Percentiles rank a stretch among this genome's conserved stretches.
phyloP scores from a whole-genome alignment of 495 filamentous ascomycete genomes.

The Aspergillus diversus region DNA sequence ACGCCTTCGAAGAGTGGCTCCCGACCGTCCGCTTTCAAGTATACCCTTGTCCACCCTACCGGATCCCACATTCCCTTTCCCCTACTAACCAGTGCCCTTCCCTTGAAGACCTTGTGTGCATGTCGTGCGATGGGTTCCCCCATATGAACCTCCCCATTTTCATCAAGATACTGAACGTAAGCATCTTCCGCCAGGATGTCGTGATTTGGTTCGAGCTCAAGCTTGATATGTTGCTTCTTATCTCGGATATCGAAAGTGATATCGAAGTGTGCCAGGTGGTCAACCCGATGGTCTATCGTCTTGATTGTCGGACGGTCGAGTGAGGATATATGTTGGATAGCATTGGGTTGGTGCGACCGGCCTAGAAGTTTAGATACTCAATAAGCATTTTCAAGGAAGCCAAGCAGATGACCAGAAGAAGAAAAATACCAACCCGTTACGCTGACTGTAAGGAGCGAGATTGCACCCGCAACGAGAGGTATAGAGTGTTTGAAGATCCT shows the following conservation, averaged over 20 bases:
- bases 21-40: slow-evolving; percentile 73
- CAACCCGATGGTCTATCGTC: slow-evolving; percentile 77
- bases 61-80: slow-evolving; percentile 71
- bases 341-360: slow-evolving; percentile 74
- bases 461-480: slow-evolving; percentile 25
- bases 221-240: slow-evolving; percentile 68
- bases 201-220: slow-evolving; percentile 87
- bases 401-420: not conserved
- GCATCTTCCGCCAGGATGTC: slow-evolving; percentile 83
- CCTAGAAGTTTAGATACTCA: slow-evolving; percentile 41
- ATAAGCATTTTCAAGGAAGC: not conserved
- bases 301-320: slow-evolving; percentile 77
- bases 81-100: slow-evolving; percentile 70
- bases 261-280: slow-evolving; percentile 80
- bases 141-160: slow-evolving; percentile 64
- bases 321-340: slow-evolving; percentile 71
- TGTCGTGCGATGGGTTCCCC: slow-evolving; percentile 68
- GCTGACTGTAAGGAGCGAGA: slow-evolving; percentile 22
- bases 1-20: slow-evolving; percentile 88
- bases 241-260: slow-evolving; percentile 76
- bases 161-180: slow-evolving; percentile 67
- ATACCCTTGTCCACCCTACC: slow-evolving; percentile 84
- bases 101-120: slow-evolving; percentile 83
- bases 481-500: slow-evolving; percentile 22
- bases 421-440: slow-evolving; percentile 23